phyloP scores from a whole-genome alignment of 2,329 filamentous ascomycete species.

The Sporothrix brasiliensis region DNA sequence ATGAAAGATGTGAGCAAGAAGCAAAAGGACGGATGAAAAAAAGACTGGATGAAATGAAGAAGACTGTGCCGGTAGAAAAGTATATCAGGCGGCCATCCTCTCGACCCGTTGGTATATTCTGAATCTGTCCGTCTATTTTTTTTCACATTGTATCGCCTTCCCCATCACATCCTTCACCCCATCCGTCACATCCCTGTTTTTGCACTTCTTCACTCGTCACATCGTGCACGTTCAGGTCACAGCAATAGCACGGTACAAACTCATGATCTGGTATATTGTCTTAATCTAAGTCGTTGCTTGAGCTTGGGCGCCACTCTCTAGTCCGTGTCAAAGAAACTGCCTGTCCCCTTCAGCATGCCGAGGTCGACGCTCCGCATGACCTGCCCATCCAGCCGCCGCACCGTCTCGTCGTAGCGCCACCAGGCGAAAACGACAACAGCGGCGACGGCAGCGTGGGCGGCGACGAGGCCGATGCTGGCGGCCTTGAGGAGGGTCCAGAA shows the following conservation, averaged over 20 bases:
- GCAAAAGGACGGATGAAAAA: background rate
- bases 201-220: background rate
- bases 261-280: background rate
- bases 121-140: background rate
- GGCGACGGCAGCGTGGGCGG: slow-evolving; percentile 48
- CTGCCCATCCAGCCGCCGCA: slow-evolving; percentile 51
- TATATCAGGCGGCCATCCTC: background rate
- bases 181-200: background rate
- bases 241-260: too few species aligned
- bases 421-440: slow-evolving; percentile 44
- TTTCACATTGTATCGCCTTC: background rate
- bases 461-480: slow-evolving; percentile 48
- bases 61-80: background rate
- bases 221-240: background rate
- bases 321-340: slow-evolving; percentile 53
- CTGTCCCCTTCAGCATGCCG: slow-evolving; percentile 46
- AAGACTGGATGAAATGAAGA: background rate
- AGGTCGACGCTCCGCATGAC: slow-evolving; percentile 54
- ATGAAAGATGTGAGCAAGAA: background rate
- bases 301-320: slow-evolving; percentile 28
- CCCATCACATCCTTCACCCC: background rate
- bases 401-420: slow-evolving; percentile 49
- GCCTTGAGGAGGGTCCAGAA: slow-evolving; percentile 45
- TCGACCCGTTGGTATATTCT: too few species aligned
- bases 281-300: background rate